Evolutionary conservation across 208 protist species (phyloP).

Genomic region (Wallacemonas sp.): DNA sequence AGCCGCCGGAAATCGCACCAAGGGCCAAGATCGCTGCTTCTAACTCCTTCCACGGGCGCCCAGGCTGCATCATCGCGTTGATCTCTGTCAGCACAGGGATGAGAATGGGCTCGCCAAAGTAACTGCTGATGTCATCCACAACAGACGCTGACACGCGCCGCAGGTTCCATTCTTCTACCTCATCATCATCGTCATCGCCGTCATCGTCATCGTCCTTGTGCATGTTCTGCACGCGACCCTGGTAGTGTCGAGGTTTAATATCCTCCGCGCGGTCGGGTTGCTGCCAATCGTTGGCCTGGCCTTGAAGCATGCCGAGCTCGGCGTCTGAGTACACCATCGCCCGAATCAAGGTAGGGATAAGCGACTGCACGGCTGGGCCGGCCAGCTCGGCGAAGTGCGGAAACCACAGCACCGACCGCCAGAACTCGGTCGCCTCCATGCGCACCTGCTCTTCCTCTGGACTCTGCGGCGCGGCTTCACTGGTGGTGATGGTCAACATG

Average conservation of each 20-base stretch:
- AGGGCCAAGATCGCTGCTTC: slow-evolving; percentile 93
- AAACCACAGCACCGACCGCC: slow-evolving; percentile 70
- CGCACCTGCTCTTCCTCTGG: slow-evolving; percentile 60
- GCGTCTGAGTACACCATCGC: slow-evolving; percentile 92
- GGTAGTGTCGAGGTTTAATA: slow-evolving; percentile 85
- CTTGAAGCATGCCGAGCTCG: slow-evolving; percentile 86
- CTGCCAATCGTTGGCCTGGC: slow-evolving; percentile 73
- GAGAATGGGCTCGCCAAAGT: slow-evolving; percentile 83
- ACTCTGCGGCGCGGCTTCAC: slow-evolving; percentile 17
- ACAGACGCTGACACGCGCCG: slow-evolving; percentile 86
- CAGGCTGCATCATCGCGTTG: slow-evolving; percentile 68
- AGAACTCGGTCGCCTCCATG: slow-evolving; percentile 88
- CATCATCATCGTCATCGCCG: slow-evolving; percentile 83
- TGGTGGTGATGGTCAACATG: slow-evolving; percentile 56
- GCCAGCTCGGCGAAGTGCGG: slow-evolving; percentile 67
- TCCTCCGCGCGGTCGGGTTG: slow-evolving; percentile 83
- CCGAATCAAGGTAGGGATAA: slow-evolving; percentile 83
- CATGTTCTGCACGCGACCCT: slow-evolving; percentile 41
- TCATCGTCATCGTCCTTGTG: slow-evolving; percentile 61
- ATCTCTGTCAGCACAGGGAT: slow-evolving; percentile 76
- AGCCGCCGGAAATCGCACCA: slow-evolving; percentile 92
- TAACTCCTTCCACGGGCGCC: slow-evolving; percentile 67
- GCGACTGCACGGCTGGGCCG: slow-evolving; percentile 37
- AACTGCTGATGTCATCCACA: slow-evolving; percentile 85
- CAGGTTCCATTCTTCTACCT: slow-evolving; percentile 92